Conservation (phyloP, 352 stramenopile genomes). For the Pythium coloratum region DNA sequence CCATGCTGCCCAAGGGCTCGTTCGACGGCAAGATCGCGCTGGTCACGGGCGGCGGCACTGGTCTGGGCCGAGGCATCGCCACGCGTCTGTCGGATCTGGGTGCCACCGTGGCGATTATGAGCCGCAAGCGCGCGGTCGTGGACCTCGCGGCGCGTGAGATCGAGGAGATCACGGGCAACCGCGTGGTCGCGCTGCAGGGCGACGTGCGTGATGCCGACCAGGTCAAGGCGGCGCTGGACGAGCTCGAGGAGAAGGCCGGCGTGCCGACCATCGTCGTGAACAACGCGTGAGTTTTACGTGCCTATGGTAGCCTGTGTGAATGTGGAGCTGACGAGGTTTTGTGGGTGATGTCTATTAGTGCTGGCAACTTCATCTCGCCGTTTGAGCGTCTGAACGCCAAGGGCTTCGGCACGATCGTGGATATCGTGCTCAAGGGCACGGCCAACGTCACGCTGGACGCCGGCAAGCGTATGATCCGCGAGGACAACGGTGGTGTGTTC, state of each 20-base stretch:
- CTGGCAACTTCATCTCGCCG: slow-evolving; percentile 95
- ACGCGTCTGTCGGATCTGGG: slow-evolving; percentile 92
- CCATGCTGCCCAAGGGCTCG: slow-evolving; percentile 66
- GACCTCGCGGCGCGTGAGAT: slow-evolving; percentile 83
- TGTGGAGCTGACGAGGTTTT: slow-evolving; percentile 15
- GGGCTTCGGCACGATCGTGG: slow-evolving; percentile 96
- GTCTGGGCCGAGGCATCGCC: slow-evolving; percentile 94
- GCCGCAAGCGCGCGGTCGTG: slow-evolving; percentile 90
- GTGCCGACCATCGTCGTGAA: slow-evolving; percentile 80
- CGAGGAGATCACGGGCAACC: slow-evolving; percentile 55
- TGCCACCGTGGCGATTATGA: slow-evolving; percentile 94
- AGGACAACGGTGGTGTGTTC: slow-evolving; percentile 84
- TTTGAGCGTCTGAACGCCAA: slow-evolving; percentile 92
- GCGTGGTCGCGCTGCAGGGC: slow-evolving; percentile 63
- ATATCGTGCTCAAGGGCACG: slow-evolving; percentile 92
- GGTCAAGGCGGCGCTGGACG: slow-evolving; percentile 83
- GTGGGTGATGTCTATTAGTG: slow-evolving; percentile 41
- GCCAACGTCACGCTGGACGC: slow-evolving; percentile 83
- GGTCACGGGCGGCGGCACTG: slow-evolving; percentile 94
- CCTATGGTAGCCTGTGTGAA: background rate
- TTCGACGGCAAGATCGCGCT: slow-evolving; percentile 89
- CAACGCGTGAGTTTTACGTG: slow-evolving; percentile 51
- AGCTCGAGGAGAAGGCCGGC: slow-evolving; percentile 63
- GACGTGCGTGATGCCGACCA: slow-evolving; percentile 91
- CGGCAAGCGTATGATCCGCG: slow-evolving; percentile 77